phyloP scores from a whole-genome alignment of 2,329 filamentous ascomycete species.

The Cadophora malorum region DNA sequence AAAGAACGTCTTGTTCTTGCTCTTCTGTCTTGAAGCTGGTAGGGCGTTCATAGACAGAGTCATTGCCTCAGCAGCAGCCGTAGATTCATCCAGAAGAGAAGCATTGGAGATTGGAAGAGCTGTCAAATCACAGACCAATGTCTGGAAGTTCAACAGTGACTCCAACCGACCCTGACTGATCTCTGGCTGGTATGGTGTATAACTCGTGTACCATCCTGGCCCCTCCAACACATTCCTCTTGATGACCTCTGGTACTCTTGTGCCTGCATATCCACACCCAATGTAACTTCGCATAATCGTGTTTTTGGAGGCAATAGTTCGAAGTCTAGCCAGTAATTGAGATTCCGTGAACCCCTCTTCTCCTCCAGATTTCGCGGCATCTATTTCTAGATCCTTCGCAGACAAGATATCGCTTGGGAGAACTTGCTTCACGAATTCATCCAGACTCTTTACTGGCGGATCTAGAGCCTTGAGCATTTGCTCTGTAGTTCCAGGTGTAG shows the following conservation, averaged over 20 bases:
- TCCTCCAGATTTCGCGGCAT: conserved; percentile 47
- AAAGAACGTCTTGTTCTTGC: conserved; percentile 78
- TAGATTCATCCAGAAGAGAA: conserved; percentile 88
- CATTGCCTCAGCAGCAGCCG: conserved; percentile 94
- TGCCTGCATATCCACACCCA: conserved; percentile 86
- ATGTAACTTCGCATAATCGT: conserved; percentile 73
- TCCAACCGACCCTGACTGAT: conserved; percentile 95
- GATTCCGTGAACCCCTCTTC: conserved; percentile 58
- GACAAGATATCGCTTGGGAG: conserved; percentile 81
- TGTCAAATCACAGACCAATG: conserved; percentile 86
- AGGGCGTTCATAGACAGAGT: conserved; percentile 85
- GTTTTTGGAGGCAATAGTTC: conserved; percentile 63
- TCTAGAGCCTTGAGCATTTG: conserved; percentile 83
- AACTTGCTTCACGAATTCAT: conserved; percentile 85
- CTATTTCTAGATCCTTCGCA: conserved; percentile 64
- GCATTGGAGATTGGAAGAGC: conserved; percentile 89
- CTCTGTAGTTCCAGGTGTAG: conserved; percentile 70
- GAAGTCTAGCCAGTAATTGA: conserved; percentile 59
- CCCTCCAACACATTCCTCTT: conserved; percentile 92
- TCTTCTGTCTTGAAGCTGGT: conserved; percentile 73
- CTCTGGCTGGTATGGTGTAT: conserved; percentile 96
- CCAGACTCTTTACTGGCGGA: conserved; percentile 74
- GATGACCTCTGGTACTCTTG: conserved; percentile 87
- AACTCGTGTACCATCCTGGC: conserved; percentile 97
- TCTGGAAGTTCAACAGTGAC: conserved; percentile 95